phyloP scores from a whole-genome alignment of 169 alveolate genomes.

The Cryptosporidium baileyi region DNA sequence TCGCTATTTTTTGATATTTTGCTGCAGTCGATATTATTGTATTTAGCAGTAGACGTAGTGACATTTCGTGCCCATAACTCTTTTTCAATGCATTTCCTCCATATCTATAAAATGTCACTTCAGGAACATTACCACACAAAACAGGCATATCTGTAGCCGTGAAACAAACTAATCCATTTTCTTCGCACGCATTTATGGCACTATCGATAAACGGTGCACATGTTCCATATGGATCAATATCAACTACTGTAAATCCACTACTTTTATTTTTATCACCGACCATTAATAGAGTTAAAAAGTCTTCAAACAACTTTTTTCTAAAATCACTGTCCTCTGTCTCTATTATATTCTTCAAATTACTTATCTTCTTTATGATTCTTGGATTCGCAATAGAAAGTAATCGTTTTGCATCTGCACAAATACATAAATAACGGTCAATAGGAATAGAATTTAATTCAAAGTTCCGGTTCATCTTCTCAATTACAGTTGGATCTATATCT shows the following conservation, averaged over 20 bases:
- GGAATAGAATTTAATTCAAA: conserved; percentile 80
- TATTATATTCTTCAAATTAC: background rate
- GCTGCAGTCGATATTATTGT: conserved; percentile 88
- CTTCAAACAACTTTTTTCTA: background rate
- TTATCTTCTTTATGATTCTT: conserved; percentile 14
- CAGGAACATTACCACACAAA: conserved; percentile 92
- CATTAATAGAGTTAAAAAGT: background rate
- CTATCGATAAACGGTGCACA: conserved; percentile 91
- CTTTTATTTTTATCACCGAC: background rate
- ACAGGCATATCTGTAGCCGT: conserved; percentile 97
- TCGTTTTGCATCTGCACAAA: conserved; percentile 71
- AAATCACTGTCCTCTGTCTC: background rate
- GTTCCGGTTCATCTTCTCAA: conserved; percentile 81
- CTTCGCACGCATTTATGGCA: conserved; percentile 86
- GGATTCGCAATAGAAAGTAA: conserved; percentile 66
- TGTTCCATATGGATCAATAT: conserved; percentile 95
- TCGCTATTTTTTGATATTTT: conserved; percentile 85
- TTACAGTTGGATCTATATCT: conserved; percentile 88
- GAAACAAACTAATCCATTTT: conserved; percentile 89
- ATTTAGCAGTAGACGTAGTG: conserved; percentile 86
- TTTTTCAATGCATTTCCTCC: conserved; percentile 89
- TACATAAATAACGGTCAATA: conserved; percentile 66
- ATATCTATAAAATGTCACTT: conserved; percentile 91
- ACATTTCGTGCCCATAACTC: conserved; percentile 89
- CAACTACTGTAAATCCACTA: conserved; percentile 84